Evolutionary conservation across 257 asterid species (phyloP), one percentile per base, ranked within the genome.

Genomic region (Henckelia pumila): DNA sequence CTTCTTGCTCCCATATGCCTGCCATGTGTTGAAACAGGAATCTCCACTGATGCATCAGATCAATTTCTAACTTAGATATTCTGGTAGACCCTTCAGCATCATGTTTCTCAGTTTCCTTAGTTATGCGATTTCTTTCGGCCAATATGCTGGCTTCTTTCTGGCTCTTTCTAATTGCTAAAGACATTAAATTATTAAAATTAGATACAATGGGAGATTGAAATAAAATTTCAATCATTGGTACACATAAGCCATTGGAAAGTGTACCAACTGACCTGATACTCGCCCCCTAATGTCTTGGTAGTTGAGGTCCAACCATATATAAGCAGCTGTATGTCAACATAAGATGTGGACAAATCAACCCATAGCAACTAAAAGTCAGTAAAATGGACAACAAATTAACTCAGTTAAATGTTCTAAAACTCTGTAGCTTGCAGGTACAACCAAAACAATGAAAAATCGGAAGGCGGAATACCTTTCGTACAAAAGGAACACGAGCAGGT

Each of bases 271-370:
- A 89, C 98, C 95, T 71, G 91, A 78, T 72, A 81, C 56, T 73
- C 95, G 90, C 53, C 86, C 95, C 76, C 80, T 84, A 67, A 77
- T 81, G 67, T 92, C 98, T 83, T 86, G 95, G 64, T 89, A 86
- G 26, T 92, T 84, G 71, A 92, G 96, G 77, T 89, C 96, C 74
- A 86, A 64, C 98, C 92, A 92, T 29, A 92, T 73, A 78, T 82
- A 76, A 37, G 85, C 93, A 79, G 97, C 98, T 92, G 80, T 63
- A 62, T 49, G 35, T 50, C 63, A 71, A 71, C 77, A 58, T 30
- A 71, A 78, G 58, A 24, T 71, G 74, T 14, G 50, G 61, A 22
- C 32, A 71, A 29, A 76, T 17, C n/a, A 80, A 40, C 64, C 60
- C 57, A 63, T 16, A 25, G 56, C 55, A 59, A 50, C 58, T 26